A percentile compares a stretch with the other conserved stretches of the same genome.
phyloP scores from a whole-genome alignment of 805 yeast species.

The Cyberlindnera euphorbiae region DNA sequence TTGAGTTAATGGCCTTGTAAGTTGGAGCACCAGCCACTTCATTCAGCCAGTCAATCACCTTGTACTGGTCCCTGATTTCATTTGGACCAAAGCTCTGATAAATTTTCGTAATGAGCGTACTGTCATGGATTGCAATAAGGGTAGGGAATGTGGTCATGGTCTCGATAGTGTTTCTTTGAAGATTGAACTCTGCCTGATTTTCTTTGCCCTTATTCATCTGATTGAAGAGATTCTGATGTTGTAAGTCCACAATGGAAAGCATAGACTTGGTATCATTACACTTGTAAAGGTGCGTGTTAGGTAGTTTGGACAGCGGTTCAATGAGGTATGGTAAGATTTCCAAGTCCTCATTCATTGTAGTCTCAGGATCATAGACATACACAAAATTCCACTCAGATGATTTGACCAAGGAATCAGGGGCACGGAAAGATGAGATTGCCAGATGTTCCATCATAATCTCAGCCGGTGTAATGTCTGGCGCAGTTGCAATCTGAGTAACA shows the following conservation, averaged over 20 bases:
- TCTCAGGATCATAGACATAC: slow-evolving; percentile 46
- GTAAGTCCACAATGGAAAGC: slow-evolving; percentile 35
- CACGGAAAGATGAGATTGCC: slow-evolving; percentile 3
- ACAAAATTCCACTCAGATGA: slow-evolving; percentile 48
- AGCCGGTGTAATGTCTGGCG: slow-evolving; percentile 24
- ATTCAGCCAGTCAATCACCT: slow-evolving; percentile 46
- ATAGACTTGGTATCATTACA: slow-evolving; percentile 38
- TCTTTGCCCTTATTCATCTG: slow-evolving; percentile 38
- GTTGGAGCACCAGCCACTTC: slow-evolving; percentile 41
- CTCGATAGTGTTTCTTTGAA: slow-evolving; percentile 44
- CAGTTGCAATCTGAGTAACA: slow-evolving; percentile 41
- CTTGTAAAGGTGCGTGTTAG: slow-evolving; percentile 50
- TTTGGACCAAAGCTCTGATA: slow-evolving; percentile 60
- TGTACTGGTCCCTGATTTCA: slow-evolving; percentile 49
- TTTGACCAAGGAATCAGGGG: slow-evolving; percentile 6
- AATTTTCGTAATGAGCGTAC: slow-evolving; percentile 44
- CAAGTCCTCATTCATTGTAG: slow-evolving; percentile 56
- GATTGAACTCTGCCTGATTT: slow-evolving; percentile 34
- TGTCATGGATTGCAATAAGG: slow-evolving; percentile 54
- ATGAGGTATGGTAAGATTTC: slow-evolving; percentile 54
- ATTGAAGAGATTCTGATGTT: slow-evolving; percentile 31
- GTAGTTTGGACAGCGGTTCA: slow-evolving; percentile 55
- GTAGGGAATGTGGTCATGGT: slow-evolving; percentile 60
- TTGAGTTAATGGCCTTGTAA: slow-evolving; percentile 42
- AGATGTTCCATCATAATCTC: slow-evolving; percentile 23